Evolutionary conservation across 1,284 basidiomycete species (phyloP).

Genomic region (Amylostereum areolatum): DNA sequence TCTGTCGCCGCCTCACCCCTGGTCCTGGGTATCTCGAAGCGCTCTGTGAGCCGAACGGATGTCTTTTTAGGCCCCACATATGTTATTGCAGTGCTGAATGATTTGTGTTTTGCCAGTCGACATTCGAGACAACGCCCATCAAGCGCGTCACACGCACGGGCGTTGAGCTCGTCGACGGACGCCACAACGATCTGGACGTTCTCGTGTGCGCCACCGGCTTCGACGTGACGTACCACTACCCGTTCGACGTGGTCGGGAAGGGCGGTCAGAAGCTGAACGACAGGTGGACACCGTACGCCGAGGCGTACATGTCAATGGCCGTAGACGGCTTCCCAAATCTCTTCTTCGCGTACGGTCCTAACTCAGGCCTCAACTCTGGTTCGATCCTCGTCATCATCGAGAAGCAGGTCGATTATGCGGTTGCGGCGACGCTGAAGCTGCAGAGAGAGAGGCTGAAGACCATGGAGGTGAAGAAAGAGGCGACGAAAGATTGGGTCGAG

Average conservation of each 20-base stretch:
- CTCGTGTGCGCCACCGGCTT: constrained; percentile 56
- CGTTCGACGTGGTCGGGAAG: constrained; percentile 42
- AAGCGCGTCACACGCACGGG: constrained; percentile 42
- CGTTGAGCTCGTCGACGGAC: constrained; percentile 43
- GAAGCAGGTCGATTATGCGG: constrained; percentile 44
- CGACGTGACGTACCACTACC: constrained; percentile 39
- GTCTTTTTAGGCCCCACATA: constrained; percentile 5
- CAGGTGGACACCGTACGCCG: constrained; percentile 39
- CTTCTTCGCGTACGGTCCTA: constrained; percentile 46
- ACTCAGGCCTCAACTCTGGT: constrained; percentile 41
- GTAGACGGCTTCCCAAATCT: constrained; percentile 56
- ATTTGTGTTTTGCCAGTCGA: constrained; percentile 27
- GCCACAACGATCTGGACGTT: constrained; percentile 43
- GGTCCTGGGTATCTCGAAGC: constrained; percentile 64
- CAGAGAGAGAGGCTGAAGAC: constrained; percentile 48
- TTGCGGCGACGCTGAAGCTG: constrained; percentile 42
- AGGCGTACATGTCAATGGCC: constrained; percentile 43
- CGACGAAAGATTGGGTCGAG: constrained; percentile 47
- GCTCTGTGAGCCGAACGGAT: constrained; percentile 51
- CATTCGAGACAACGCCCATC: constrained; percentile 43
- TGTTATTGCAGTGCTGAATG: background rate
- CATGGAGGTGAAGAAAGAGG: constrained; percentile 44
- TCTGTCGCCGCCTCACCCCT: constrained; percentile 46
- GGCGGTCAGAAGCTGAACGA: constrained; percentile 37
- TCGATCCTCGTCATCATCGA: constrained; percentile 46